A percentile compares a stretch with the other conserved stretches of the same genome.
These are phyloP conservation scores for Penicillium riverlandense DNA, from an alignment of 495 filamentous ascomycete species.

Conservation along the genomic window DNA sequence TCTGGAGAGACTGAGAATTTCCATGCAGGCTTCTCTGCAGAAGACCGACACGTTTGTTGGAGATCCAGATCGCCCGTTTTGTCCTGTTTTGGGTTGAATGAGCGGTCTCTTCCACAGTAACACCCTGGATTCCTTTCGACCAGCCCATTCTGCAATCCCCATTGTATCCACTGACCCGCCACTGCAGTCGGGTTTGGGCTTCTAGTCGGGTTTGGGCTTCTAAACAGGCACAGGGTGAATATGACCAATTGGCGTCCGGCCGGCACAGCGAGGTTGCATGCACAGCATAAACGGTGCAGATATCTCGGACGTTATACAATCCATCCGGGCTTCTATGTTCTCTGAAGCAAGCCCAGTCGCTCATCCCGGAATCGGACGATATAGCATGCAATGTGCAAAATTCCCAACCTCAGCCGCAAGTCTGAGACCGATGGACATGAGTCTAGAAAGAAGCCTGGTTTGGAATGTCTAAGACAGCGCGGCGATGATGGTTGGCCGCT, in stretches of 20 bases:
- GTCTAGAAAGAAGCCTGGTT: slow-evolving; percentile 5
- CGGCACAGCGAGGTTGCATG: background rate
- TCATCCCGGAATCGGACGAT: background rate
- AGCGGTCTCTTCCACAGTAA: slow-evolving; percentile 3
- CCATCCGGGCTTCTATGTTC: background rate
- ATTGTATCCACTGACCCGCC: slow-evolving; percentile 10
- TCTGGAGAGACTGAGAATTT: slow-evolving; percentile 22
- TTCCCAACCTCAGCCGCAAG: slow-evolving; percentile 5
- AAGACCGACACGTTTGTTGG: slow-evolving; percentile 15
- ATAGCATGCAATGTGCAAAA: slow-evolving; percentile 4
- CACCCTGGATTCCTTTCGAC: slow-evolving; percentile 4
- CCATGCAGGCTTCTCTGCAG: slow-evolving; percentile 37
- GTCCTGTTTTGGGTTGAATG: background rate
- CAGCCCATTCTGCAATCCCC: slow-evolving; percentile 9
- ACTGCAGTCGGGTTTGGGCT: slow-evolving; percentile 3
- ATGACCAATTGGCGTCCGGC: slow-evolving; percentile 2
- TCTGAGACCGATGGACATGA: slow-evolving; percentile 5
- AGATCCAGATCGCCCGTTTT: slow-evolving; percentile 2
- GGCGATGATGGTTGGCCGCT: background rate
- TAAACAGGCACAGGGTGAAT: slow-evolving; percentile 2
- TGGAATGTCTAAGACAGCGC: slow-evolving; percentile 20
- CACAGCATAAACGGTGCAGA: slow-evolving; percentile 10
- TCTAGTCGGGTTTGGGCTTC: too few relatives aligned
- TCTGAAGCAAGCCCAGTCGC: background rate
- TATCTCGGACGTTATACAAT: slow-evolving; percentile 2